A percentile compares a stretch with the other conserved stretches of the same genome.
These are phyloP conservation scores for Serpula lacrymans DNA, from an alignment of 768 basidiomycete genomes.

Conservation along the genomic window DNA sequence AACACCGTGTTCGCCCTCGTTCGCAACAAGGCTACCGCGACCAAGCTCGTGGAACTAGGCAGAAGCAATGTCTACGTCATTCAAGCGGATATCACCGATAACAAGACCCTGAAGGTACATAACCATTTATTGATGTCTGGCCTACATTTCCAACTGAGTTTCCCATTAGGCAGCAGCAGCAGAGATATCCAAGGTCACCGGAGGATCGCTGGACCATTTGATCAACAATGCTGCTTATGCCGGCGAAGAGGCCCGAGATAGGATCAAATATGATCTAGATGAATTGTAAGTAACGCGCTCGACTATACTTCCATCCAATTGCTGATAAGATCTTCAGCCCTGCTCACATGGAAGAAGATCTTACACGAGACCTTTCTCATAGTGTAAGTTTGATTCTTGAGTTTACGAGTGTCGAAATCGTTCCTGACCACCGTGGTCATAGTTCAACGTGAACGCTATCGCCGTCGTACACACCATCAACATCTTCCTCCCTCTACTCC, in stretches of 20 bases:
- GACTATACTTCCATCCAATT: not conserved
- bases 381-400: slow-evolving; percentile 10
- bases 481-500: slow-evolving; percentile 37
- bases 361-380: slow-evolving; percentile 19
- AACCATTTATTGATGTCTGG: not conserved
- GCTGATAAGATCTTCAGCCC: slow-evolving; percentile 6
- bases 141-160: not conserved
- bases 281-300: slow-evolving; percentile 16
- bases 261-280: slow-evolving; percentile 9
- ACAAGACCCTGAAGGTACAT: slow-evolving; percentile 25
- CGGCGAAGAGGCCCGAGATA: slow-evolving; percentile 5
- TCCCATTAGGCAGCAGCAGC: slow-evolving; percentile 22
- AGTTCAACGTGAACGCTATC: slow-evolving; percentile 33
- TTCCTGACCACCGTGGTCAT: not conserved
- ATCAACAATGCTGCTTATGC: slow-evolving; percentile 35
- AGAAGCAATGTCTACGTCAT: slow-evolving; percentile 30
- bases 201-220: slow-evolving; percentile 33
- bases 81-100: slow-evolving; percentile 34
- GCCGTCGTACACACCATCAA: slow-evolving; percentile 34
- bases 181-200: slow-evolving; percentile 23
- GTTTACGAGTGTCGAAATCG: not conserved
- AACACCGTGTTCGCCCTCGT: slow-evolving; percentile 25
- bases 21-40: slow-evolving; percentile 18
- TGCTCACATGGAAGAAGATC: slow-evolving; percentile 9
- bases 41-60: slow-evolving; percentile 9